Base-by-base conservation (phyloP, 805 yeast genomes). In the Candida endomychidarum region DNA sequence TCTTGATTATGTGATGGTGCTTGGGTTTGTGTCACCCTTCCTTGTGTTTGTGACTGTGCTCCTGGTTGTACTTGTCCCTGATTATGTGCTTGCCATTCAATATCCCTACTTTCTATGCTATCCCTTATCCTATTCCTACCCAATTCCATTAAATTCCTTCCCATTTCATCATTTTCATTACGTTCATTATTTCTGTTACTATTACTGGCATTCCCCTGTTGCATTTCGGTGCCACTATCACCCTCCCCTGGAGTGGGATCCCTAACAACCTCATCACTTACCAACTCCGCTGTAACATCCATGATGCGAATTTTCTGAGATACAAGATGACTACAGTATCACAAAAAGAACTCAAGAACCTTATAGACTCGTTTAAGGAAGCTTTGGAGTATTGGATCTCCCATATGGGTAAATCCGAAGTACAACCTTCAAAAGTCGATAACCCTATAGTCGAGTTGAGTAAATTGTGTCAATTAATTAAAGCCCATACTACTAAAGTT, bases 401-500 rank as follows among this genome's bases (percentile, higher is more conserved):
- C n/a, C 22, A 42, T 22, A 27, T 8, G 28, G 38, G 38, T 17
- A 47, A 37, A 37, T 17, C 14, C 15, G 10, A 5, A 4, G 12
- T 17, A 5, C 22, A 22, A 1, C 35, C 65, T 11, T 58, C 72
- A 10, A 45, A 43, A 18, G 67, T 79, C 2, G 62, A 53, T 5
- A 49, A 64, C 5, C 83, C 86, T 3, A 48, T 78, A 7, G 65
- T 61, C 5, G 95, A 87, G 50, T 51, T 86, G 11, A 58, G 54
- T 4, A 88, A 87, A 54, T 52, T 85, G 5, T 57, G 78, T 14
- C 70, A 75, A 42, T 63, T 87, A 27, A 67, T 83, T 7, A 80
- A 73, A 57, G 89, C 96, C 1, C 89, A 86, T 55, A 70, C 83
- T 2, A 87, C 96, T 2, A 86, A 86, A 56, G 65, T 86, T 5